These are phyloP conservation scores for Copromyces sp. DNA, from an alignment of 495 filamentous ascomycete species.

Conservation along the genomic window DNA sequence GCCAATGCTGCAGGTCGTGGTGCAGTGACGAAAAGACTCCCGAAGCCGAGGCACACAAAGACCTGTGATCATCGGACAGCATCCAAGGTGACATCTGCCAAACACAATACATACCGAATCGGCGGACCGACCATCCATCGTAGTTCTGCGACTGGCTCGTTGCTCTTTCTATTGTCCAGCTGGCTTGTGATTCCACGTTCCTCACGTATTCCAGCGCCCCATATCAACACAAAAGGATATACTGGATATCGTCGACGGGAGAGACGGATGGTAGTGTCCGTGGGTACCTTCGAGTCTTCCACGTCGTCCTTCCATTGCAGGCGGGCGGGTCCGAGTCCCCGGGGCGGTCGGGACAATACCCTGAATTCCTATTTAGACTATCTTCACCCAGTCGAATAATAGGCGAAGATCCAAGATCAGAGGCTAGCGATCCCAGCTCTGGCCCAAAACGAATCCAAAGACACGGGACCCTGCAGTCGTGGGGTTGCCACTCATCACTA, in stretches of 20 bases:
- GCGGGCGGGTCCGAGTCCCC: background rate
- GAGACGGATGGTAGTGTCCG: background rate
- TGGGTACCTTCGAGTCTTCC: background rate
- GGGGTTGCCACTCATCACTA: too few species aligned
- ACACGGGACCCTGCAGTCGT: background rate
- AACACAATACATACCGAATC: background rate
- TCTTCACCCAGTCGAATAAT: background rate
- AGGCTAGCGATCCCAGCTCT: background rate
- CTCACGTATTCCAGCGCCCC: background rate
- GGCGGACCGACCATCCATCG: background rate
- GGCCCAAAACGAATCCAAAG: background rate
- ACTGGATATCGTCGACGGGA: background rate
- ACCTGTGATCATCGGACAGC: background rate
- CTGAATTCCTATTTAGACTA: background rate
- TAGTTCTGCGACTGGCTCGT: background rate
- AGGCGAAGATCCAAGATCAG: background rate
- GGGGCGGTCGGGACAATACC: background rate
- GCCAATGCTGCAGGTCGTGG: background rate
- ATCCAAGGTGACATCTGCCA: background rate
- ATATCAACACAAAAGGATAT: background rate
- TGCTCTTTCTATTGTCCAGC: background rate
- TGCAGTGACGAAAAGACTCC: background rate
- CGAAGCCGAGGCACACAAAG: background rate
- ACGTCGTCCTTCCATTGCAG: background rate
- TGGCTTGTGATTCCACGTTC: background rate